Evolutionary conservation across 139 green algal genomes (phyloP).

Genomic region (Micractinium conductrix): DNA sequence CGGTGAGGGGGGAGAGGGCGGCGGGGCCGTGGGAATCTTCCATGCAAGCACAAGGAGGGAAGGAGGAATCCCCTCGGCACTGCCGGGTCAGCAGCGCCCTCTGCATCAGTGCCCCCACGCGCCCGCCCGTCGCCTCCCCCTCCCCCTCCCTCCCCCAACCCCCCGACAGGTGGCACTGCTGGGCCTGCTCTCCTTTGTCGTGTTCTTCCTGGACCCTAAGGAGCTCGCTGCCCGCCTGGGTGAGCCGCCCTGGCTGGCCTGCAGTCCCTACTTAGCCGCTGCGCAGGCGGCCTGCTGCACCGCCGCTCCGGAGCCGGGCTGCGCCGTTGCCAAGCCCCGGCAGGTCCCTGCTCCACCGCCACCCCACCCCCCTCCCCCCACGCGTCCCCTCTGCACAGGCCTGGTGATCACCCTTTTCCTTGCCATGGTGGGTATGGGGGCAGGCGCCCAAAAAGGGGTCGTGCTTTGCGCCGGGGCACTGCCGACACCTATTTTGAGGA

Average conservation of each 20-base stretch:
- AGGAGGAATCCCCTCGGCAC: background rate
- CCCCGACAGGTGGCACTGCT: constrained; percentile 16
- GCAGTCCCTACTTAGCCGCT: too few relatives aligned
- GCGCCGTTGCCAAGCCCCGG: too few relatives aligned
- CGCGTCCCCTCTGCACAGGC: too few relatives aligned
- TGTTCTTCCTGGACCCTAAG: constrained; percentile 35
- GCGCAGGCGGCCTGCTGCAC: too few relatives aligned
- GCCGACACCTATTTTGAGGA: too few relatives aligned
- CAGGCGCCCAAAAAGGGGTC: background rate
- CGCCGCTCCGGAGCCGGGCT: too few relatives aligned
- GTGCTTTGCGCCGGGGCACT: too few relatives aligned
- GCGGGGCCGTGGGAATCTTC: background rate
- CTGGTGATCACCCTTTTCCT: constrained; percentile 10
- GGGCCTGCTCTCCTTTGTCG: constrained; percentile 32
- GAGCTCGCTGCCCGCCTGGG: constrained; percentile 24
- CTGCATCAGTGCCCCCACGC: background rate
- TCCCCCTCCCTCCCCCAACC: background rate
- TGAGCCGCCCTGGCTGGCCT: background rate
- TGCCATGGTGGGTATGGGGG: background rate
- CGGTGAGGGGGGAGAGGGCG: background rate
- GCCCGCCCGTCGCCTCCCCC: background rate
- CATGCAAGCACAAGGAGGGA: background rate
- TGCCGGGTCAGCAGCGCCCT: background rate
- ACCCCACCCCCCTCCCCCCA: too few relatives aligned
- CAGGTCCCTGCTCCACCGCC: too few relatives aligned